phyloP scores from a whole-genome alignment of 805 yeast genomes.

The Ogataea populi-albae region DNA sequence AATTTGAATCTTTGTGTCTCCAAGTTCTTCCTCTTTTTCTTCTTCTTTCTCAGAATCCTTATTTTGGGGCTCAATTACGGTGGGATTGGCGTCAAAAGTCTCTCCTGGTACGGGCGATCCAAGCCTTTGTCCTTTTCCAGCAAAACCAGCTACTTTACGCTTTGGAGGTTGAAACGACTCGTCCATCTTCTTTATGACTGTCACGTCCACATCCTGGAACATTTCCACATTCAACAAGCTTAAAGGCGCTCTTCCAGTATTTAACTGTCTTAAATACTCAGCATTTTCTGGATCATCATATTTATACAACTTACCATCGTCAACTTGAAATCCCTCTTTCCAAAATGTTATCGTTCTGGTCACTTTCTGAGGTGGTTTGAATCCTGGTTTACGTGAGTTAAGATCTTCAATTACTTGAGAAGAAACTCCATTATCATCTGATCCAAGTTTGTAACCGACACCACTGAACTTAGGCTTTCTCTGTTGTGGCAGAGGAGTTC shows the following conservation, averaged over 20 bases:
- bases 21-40: constrained; percentile 22
- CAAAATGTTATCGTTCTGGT: constrained; percentile 86
- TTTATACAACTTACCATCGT: constrained; percentile 80
- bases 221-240: constrained; percentile 75
- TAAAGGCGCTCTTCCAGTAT: constrained; percentile 89
- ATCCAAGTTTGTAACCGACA: constrained; percentile 52
- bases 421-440: constrained; percentile 37
- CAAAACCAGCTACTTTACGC: constrained; percentile 54
- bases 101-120: constrained; percentile 91
- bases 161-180: constrained; percentile 67
- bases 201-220: constrained; percentile 93
- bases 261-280: constrained; percentile 71
- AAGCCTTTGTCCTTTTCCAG: constrained; percentile 77
- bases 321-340: constrained; percentile 95
- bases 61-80: constrained; percentile 22
- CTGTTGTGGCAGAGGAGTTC: constrained; percentile 28
- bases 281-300: constrained; percentile 93
- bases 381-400: constrained; percentile 9
- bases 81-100: constrained; percentile 13
- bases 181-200: constrained; percentile 74
- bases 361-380: constrained; percentile 45
- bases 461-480: constrained; percentile 40
- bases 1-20: constrained; percentile 77
- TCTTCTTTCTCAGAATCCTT: constrained; percentile 11
- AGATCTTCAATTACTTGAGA: constrained; percentile 34